A percentile compares a stretch with the other conserved stretches of the same genome.
phyloP scores from a whole-genome alignment of 1,284 basidiomycete genomes.

The Takashimella tepidaria region DNA sequence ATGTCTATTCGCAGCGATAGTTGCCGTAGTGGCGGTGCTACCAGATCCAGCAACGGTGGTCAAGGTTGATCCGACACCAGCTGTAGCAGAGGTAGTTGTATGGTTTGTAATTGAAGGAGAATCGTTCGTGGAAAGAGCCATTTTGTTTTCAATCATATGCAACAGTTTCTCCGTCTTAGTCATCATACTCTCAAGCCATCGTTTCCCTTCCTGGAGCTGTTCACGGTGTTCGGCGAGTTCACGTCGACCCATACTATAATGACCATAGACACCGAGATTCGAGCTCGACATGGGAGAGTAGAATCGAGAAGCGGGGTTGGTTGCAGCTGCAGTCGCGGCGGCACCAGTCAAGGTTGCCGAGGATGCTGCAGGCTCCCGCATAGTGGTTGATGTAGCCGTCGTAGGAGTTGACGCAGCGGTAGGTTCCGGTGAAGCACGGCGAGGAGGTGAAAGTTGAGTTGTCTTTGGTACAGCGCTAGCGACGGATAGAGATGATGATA shows the following conservation, averaged over 20 bases:
- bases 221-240: constrained; percentile 46
- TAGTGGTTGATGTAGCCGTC: neutral
- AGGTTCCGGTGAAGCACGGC: constrained; percentile 30
- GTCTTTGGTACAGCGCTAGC: constrained; percentile 16
- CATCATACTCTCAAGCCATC: constrained; percentile 46
- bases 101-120: neutral
- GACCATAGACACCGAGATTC: constrained; percentile 17
- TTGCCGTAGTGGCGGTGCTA: neutral
- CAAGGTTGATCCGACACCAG: constrained; percentile 1
- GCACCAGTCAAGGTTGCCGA: constrained; percentile 10
- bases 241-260: constrained; percentile 37
- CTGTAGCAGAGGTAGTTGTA: constrained; percentile 1
- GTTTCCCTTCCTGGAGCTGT: constrained; percentile 45
- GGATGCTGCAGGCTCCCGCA: constrained; percentile 9
- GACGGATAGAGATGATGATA: constrained; percentile 7
- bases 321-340: neutral
- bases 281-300: neutral
- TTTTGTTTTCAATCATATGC: constrained; percentile 42
- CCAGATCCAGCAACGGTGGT: neutral
- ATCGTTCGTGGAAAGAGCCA: constrained; percentile 20
- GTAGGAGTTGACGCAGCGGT: constrained; percentile 1
- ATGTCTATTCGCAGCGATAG: constrained; percentile 3
- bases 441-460: constrained; percentile 19
- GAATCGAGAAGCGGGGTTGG: neutral
- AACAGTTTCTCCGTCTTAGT: constrained; percentile 45